Conservation (phyloP, 2,329 filamentous ascomycete species). For the Aphanoascus verrucosus region DNA sequence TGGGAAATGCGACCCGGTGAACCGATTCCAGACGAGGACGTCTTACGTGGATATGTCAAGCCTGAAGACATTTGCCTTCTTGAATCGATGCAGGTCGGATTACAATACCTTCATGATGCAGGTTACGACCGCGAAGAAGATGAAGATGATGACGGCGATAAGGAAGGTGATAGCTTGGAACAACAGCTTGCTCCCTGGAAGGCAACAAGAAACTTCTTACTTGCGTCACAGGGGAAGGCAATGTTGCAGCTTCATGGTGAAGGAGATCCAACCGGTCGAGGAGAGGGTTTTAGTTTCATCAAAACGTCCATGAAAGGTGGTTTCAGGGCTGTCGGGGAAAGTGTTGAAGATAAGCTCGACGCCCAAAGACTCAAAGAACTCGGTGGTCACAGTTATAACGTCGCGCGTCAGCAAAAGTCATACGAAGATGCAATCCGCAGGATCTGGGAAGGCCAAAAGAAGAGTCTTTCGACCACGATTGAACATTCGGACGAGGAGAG, state of each 20-base stretch:
- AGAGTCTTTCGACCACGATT: slow-evolving; percentile 60
- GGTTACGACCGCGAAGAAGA: slow-evolving; percentile 65
- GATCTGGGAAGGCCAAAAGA: slow-evolving; percentile 84
- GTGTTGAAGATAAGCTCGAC: slow-evolving; percentile 75
- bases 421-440: slow-evolving; percentile 85
- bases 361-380: slow-evolving; percentile 58
- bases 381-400: slow-evolving; percentile 93
- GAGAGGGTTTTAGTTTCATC: slow-evolving; percentile 92
- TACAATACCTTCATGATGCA: slow-evolving; percentile 80
- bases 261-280: slow-evolving; percentile 86
- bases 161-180: slow-evolving; percentile 65
- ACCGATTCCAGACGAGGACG: slow-evolving; percentile 65
- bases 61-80: slow-evolving; percentile 91
- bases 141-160: slow-evolving; percentile 53
- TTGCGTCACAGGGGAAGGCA: slow-evolving; percentile 86
- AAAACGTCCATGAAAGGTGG: slow-evolving; percentile 98
- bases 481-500: slow-evolving; percentile 66
- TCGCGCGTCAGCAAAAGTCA: slow-evolving; percentile 81
- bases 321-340: slow-evolving; percentile 81
- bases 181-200: slow-evolving; percentile 92
- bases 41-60: slow-evolving; percentile 77
- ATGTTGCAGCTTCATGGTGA: slow-evolving; percentile 94
- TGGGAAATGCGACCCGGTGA: slow-evolving; percentile 72
- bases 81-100: slow-evolving; percentile 92
- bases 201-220: slow-evolving; percentile 89